Base-by-base conservation (phyloP, 306 rosid genomes). In the Lupinus albus region DNA sequence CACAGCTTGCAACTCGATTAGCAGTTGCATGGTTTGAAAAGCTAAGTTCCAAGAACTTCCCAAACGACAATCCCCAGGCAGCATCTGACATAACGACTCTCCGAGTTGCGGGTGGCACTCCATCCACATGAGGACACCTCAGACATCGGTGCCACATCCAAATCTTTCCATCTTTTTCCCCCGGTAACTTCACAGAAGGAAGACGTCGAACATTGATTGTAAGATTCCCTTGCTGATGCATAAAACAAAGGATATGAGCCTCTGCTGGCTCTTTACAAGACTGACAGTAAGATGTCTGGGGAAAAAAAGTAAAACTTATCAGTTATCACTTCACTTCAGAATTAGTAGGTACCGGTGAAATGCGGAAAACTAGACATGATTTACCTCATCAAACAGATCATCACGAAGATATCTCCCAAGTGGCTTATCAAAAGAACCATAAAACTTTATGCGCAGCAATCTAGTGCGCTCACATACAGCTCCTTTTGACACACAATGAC, bases 91-190 rank as follows among this genome's bases (percentile, higher is more conserved):
- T 94, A 69, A 94, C 75, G 48, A 94, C 92, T 73, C 99, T 88
- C 30, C 82, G 92, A 51, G 97, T 91, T 70, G 99, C 99, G 5
- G 96, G 96, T 51, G 99, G 99, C 78, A 94, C 92, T 80, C 96
- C 97, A 80, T 84, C 95, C 55, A 79, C 71, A 64, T 64, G 80
- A 53, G 96, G 89, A 68, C 99, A 94, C 79, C 78, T 88, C 35
- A 94, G 71, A 71, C 99, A 94, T 12, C 99, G 89, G 68, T 94
- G 99, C 99, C 99, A 94, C 99, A 94, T 94, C 99, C 99, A 94
- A 73, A 91, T 88, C 80, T 87, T 90, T 35, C 92, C 97, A 62
- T 94, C 99, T 57, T 78, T 81, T 76, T 88, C 96, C 55, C 99
- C 99, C 1, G 96, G 92, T 51, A 94, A 83, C 80, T 73, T 94